A percentile compares a stretch with the other conserved stretches of the same genome.
Evolutionary conservation across 768 basidiomycete genomes (phyloP).

Genomic region (Lentinula detonsa): DNA sequence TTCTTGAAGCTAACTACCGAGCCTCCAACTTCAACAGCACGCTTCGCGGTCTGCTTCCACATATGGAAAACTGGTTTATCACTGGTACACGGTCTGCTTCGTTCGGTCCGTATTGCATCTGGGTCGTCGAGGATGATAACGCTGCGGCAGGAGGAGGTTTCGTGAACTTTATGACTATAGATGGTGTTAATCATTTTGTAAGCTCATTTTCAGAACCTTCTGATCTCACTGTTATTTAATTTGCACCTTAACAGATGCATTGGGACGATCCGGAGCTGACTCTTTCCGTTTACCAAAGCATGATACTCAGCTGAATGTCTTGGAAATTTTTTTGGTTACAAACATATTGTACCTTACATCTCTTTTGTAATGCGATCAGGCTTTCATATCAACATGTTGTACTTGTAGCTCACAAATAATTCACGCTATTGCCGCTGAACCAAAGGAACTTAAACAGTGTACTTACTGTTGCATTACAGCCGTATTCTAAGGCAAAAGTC

Average conservation of each 20-base stretch:
- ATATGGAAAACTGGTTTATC: background rate
- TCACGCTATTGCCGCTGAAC: too few species aligned
- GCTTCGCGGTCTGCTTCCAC: constrained; percentile 8
- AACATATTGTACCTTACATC: too few species aligned
- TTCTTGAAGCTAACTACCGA: constrained; percentile 8
- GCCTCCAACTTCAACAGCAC: constrained; percentile 1
- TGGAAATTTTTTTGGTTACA: background rate
- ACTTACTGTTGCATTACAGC: too few species aligned
- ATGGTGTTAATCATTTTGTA: constrained; percentile 19
- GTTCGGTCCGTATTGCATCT: constrained; percentile 9
- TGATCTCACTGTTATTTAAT: background rate
- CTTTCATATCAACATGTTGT: too few species aligned
- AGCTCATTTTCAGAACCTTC: constrained; percentile 2
- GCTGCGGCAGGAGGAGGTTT: background rate
- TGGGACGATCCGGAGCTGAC: background rate
- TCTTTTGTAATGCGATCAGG: too few species aligned
- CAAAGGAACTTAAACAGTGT: too few species aligned
- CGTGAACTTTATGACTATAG: constrained; percentile 11
- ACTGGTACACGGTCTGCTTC: background rate
- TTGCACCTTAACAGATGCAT: background rate
- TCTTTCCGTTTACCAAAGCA: background rate
- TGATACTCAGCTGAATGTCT: background rate
- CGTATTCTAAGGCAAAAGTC: too few species aligned
- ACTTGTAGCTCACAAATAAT: too few species aligned
- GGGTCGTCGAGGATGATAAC: constrained; percentile 15